phyloP scores from a whole-genome alignment of 23 red algal genomes.

The Gracilaria domingensis region DNA sequence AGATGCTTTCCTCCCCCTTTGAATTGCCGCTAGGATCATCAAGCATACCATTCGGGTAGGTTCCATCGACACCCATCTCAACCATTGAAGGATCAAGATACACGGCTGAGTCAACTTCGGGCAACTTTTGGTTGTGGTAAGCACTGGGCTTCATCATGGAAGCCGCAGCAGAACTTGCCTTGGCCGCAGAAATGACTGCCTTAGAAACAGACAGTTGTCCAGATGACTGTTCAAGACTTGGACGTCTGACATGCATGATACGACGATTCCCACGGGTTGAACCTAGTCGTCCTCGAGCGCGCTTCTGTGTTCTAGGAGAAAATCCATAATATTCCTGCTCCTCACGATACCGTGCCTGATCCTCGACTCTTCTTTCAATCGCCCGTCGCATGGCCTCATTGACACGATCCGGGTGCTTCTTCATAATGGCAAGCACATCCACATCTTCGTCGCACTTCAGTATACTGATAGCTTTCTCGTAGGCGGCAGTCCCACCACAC shows the following conservation, averaged over 20 bases:
- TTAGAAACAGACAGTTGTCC: slow-evolving; percentile 71
- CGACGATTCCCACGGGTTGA: slow-evolving; percentile 55
- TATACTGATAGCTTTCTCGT: slow-evolving; percentile 52
- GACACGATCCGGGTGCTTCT: slow-evolving; percentile 39
- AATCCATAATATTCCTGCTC: slow-evolving; percentile 78
- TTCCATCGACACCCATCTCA: not conserved
- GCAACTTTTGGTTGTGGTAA: slow-evolving; percentile 37
- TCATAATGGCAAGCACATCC: slow-evolving; percentile 63
- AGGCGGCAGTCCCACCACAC: slow-evolving; percentile 47
- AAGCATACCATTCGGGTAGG: not conserved
- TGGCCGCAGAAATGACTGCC: slow-evolving; percentile 61
- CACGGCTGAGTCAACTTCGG: slow-evolving; percentile 55
- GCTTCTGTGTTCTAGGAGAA: slow-evolving; percentile 47
- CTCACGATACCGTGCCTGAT: slow-evolving; percentile 51
- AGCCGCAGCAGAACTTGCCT: slow-evolving; percentile 68
- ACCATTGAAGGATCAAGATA: slow-evolving; percentile 56
- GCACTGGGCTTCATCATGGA: slow-evolving; percentile 30
- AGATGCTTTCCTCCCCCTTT: slow-evolving; percentile 28
- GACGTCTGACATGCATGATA: slow-evolving; percentile 56
- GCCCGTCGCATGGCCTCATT: not conserved
- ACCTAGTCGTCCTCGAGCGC: slow-evolving; percentile 45
- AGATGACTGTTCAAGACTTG: slow-evolving; percentile 68
- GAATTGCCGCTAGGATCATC: not conserved
- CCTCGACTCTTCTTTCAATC: slow-evolving; percentile 11
- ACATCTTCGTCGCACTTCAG: slow-evolving; percentile 66